Base-by-base conservation (phyloP, 1,139 yeast species). In the Blastobotrys capitulatus region DNA sequence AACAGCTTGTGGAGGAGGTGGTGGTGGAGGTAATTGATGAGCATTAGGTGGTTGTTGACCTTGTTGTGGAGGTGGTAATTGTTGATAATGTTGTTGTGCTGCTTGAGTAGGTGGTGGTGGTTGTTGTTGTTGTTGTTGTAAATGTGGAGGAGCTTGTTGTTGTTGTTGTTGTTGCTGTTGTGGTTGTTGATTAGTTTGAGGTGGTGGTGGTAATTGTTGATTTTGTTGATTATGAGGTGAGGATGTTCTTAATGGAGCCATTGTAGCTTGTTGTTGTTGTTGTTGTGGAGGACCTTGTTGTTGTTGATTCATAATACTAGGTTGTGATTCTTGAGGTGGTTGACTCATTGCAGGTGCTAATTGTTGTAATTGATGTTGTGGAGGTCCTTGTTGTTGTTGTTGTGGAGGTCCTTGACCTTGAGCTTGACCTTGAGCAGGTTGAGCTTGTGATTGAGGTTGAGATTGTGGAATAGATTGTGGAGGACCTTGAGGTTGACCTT, bases 381-480 rank as follows among this genome's bases (percentile, higher is more conserved):
- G 51, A 29, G 40, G 54, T 35, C 18, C 47, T 38, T 41, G 57
- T 27, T 38, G 60, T 47, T 53, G 60, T 36, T 53, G 59, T 36
- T 52, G 62, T 47, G 52, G 25, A n/a, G n/a, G n/a, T n/a, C n/a
- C n/a, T n/a, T n/a, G 54, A 56, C 52, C 56, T 57, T 59, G 32
- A 41, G 58, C 37, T 54, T 59, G 38, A 52, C 61, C 48, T 53
- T 26, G 53, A 56, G 57, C 47, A 59, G 67, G 36, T 52, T 61
- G 66, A 56, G 57, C 47, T 59, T 66, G 36, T 52, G 61, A 66
- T 20, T 57, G 62, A 44, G 57, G 60, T 34, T 58, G 66, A 43
- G 59, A 62, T 46, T 52, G 62, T 19, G 50, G 60, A 25, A 54
- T 58, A 12, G 42, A 57, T 35, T 51, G 61, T 42, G 55, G 65